Evolutionary conservation across 1,284 basidiomycete genomes (phyloP), one percentile per base, ranked within the genome.

Genomic region (Cryptococcus maquisensis): DNA sequence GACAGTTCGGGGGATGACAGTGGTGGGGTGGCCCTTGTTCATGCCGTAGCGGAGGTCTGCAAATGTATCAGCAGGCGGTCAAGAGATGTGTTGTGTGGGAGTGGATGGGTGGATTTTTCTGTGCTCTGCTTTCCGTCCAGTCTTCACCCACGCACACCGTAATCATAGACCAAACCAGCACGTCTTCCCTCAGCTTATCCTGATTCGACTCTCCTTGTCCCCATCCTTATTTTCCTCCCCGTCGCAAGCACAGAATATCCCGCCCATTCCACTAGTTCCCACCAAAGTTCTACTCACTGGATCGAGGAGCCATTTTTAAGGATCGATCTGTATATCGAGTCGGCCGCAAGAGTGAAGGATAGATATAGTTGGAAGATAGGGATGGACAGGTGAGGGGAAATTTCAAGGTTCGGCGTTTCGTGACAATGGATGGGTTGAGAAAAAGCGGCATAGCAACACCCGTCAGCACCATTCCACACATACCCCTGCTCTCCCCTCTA

Each of bases 11-110:
- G 86, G 80, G 74, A 97, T 88, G 71, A 86, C 78, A 56, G 91
- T 96, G 55, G 94, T 96, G 66, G 89, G 86, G 82, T 88, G 88
- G 69, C 96, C 96, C 73, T 87, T 86, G 85, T 95, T 96, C 73
- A 84, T 81, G 73, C 96, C 96, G 79, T 82, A 82, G 72, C 90
- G 89, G 77, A 94, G 80, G 81, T 95, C 95, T 96, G 57, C 40
- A 47, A 8, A 35, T 44, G n/a, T 41, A 36, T 42, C 40, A 56
- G 15, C 46, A 44, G 16, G 18, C 45, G 23, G 24, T 16, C 50
- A 32, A 8, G 28, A 10, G 10, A 10, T 10, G 28, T 32, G 7
- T 32, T 10, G 10, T 32, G 28, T n/a, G 28, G 28, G 28, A 32
- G 28, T 32, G 28, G 28, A 10, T 32, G 28, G 28, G 28, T 41